Conservation (phyloP, 1,284 basidiomycete genomes). For the Pseudozyma thailandica region DNA sequence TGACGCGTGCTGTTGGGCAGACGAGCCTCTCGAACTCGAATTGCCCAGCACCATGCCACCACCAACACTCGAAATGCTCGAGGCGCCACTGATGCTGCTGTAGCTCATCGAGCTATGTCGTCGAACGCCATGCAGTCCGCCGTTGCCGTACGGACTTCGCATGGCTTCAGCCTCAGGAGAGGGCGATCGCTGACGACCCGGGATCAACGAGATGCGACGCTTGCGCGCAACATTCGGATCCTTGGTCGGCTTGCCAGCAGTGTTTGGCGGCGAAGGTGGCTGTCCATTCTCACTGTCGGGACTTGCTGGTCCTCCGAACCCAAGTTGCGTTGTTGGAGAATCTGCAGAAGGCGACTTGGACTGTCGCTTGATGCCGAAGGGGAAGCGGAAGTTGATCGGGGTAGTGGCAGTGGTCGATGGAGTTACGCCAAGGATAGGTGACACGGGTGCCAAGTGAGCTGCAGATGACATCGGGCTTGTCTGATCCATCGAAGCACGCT, state of each 20-base stretch:
- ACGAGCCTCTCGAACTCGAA: slow-evolving; percentile 34
- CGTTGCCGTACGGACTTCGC: slow-evolving; percentile 25
- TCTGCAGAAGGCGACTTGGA: slow-evolving; percentile 33
- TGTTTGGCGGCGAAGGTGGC: slow-evolving; percentile 21
- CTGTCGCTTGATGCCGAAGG: slow-evolving; percentile 49
- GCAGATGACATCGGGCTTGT: slow-evolving; percentile 33
- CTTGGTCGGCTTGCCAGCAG: slow-evolving; percentile 16
- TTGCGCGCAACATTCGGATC: slow-evolving; percentile 28
- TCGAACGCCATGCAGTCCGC: slow-evolving; percentile 18
- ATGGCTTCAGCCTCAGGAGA: slow-evolving; percentile 18
- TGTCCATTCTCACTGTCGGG: slow-evolving; percentile 9
- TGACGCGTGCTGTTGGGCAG: slow-evolving; percentile 28
- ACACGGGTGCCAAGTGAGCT: slow-evolving; percentile 19
- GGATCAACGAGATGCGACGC: slow-evolving; percentile 51
- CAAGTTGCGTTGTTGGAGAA: slow-evolving; percentile 6
- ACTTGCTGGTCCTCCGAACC: slow-evolving; percentile 13
- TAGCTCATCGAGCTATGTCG: slow-evolving; percentile 54
- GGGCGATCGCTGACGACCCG: slow-evolving; percentile 39
- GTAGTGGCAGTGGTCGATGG: slow-evolving; percentile 6
- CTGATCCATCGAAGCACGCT: slow-evolving; percentile 47
- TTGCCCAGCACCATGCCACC: slow-evolving; percentile 21
- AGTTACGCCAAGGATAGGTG: slow-evolving; percentile 21
- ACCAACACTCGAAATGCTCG: slow-evolving; percentile 47
- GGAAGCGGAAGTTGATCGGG: slow-evolving; percentile 51
- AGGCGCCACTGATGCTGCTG: slow-evolving; percentile 44